Evolutionary conservation across 495 filamentous ascomycete genomes (phyloP).

Genomic region (Durotheca rogersii): DNA sequence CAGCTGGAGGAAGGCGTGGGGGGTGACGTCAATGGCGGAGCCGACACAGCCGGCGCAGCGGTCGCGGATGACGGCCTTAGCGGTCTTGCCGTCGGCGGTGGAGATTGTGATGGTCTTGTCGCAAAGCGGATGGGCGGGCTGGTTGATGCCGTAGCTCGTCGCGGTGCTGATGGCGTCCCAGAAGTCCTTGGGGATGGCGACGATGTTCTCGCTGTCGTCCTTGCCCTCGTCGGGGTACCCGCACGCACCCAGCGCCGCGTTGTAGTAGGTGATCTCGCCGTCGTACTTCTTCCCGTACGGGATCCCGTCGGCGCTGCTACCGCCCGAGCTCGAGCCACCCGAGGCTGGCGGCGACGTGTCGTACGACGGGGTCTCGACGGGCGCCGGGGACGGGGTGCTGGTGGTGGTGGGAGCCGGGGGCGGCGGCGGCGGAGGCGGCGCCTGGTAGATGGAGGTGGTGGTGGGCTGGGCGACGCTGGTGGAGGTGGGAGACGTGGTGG

Average conservation of each 20-base stretch:
- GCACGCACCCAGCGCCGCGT: conserved; percentile 47
- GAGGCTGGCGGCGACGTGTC: conserved; percentile 12
- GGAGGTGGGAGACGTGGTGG: conserved; percentile 9
- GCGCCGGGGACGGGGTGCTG: conserved; percentile 1
- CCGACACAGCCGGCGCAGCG: conserved; percentile 69
- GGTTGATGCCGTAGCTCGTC: conserved; percentile 46
- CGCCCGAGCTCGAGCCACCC: conserved; percentile 18
- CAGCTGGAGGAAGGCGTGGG: conserved; percentile 45
- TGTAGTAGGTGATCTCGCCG: conserved; percentile 52
- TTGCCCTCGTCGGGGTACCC: conserved; percentile 45
- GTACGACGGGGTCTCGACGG: background rate
- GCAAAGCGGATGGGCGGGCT: conserved; percentile 62
- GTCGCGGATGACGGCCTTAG: conserved; percentile 62
- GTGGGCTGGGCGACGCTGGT: conserved; percentile 10
- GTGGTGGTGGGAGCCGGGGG: conserved; percentile 11
- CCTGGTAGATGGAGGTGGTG: conserved; percentile 7
- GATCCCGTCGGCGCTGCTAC: conserved; percentile 24
- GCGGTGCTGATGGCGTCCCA: conserved; percentile 44
- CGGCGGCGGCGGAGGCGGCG: conserved; percentile 14
- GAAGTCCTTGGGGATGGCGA: conserved; percentile 48
- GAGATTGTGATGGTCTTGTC: conserved; percentile 64
- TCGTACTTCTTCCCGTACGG: conserved; percentile 23
- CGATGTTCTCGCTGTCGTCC: conserved; percentile 44
- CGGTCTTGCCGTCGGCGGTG: conserved; percentile 54
- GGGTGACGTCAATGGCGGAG: conserved; percentile 50